Evolutionary conservation across 1,284 basidiomycete species (phyloP).

Genomic region (Puccinia hordei): DNA sequence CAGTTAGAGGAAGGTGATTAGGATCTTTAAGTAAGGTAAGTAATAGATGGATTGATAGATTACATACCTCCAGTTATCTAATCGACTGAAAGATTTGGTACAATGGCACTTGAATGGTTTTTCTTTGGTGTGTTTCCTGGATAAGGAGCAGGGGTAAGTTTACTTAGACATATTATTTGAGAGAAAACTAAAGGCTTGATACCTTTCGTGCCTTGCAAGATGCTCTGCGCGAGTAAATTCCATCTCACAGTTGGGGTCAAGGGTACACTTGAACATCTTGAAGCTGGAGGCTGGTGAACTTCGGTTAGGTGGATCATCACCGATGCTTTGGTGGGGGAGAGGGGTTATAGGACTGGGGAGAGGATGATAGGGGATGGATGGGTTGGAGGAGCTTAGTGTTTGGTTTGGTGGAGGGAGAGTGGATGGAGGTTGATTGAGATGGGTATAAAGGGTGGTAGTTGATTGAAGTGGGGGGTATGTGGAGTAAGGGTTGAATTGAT

Average conservation of each 20-base stretch:
- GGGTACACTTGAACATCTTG: constrained; percentile 47
- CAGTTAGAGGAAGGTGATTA: background rate
- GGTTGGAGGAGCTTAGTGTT: background rate
- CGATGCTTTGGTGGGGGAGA: background rate
- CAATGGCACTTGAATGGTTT: constrained; percentile 50
- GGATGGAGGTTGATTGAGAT: background rate
- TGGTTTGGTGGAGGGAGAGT: background rate
- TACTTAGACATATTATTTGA: too few relatives aligned
- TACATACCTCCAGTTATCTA: constrained; percentile 48
- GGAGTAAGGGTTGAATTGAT: background rate
- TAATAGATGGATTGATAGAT: background rate
- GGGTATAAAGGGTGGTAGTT: background rate
- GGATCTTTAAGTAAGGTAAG: background rate
- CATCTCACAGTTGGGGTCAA: constrained; percentile 49
- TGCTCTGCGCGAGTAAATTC: constrained; percentile 48
- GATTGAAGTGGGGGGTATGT: background rate
- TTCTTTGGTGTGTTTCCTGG: constrained; percentile 46
- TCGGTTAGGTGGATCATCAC: background rate
- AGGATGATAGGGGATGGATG: constrained; percentile 1
- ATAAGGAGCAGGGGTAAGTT: background rate
- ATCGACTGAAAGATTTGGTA: constrained; percentile 38
- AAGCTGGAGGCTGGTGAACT: constrained; percentile 24
- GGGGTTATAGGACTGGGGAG: background rate
- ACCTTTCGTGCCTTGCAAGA: constrained; percentile 47
- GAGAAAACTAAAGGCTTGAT: too few relatives aligned